phyloP scores from a whole-genome alignment of 805 yeast species.

The Wickerhamomyces bisporus region DNA sequence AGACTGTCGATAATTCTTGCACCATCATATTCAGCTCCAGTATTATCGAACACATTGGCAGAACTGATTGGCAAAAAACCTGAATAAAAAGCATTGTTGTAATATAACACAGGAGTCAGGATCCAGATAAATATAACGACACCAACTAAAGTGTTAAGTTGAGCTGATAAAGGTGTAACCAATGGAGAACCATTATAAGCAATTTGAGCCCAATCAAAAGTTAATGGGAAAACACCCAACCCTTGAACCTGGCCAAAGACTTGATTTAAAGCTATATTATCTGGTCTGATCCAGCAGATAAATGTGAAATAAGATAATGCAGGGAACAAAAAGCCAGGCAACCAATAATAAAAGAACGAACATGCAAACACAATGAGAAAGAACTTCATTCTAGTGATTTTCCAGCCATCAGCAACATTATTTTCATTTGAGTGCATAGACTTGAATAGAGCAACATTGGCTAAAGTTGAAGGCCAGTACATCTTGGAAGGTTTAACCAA shows the following conservation, averaged over 20 bases:
- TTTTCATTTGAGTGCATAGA: slow-evolving; percentile 36
- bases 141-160: slow-evolving; percentile 39
- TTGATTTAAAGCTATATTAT: slow-evolving; percentile 55
- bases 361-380: slow-evolving; percentile 38
- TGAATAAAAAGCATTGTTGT: slow-evolving; percentile 52
- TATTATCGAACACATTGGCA: slow-evolving; percentile 46
- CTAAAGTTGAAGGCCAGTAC: slow-evolving; percentile 68
- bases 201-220: slow-evolving; percentile 66
- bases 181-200: slow-evolving; percentile 57
- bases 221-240: slow-evolving; percentile 58
- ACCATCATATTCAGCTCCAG: slow-evolving; percentile 45
- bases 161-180: slow-evolving; percentile 51
- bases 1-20: slow-evolving; percentile 39
- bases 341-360: slow-evolving; percentile 53
- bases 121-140: slow-evolving; percentile 40
- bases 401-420: slow-evolving; percentile 48
- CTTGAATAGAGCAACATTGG: slow-evolving; percentile 51
- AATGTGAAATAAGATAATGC: slow-evolving; percentile 44
- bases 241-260: slow-evolving; percentile 61
- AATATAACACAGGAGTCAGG: slow-evolving; percentile 47
- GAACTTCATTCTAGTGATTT: slow-evolving; percentile 41
- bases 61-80: slow-evolving; percentile 54
- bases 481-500: slow-evolving; percentile 61
- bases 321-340: slow-evolving; percentile 47
- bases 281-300: slow-evolving; percentile 55